Evolutionary conservation across 1,284 basidiomycete species (phyloP).

Genomic region (Heterobasidion occidentale): DNA sequence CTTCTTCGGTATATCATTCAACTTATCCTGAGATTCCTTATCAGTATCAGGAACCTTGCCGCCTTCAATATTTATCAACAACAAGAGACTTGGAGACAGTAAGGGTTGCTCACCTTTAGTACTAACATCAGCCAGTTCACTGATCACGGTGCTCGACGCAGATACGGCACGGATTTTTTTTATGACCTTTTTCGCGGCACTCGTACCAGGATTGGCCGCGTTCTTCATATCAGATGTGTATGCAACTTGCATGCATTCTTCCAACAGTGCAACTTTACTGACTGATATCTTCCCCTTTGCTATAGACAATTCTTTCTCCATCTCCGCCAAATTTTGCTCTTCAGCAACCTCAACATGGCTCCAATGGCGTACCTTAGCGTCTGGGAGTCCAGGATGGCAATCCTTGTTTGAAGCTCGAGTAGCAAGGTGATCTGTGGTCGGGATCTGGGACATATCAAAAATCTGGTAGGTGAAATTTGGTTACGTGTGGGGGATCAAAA

Average conservation of each 20-base stretch:
- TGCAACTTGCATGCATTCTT: not conserved
- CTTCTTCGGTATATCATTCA: too few relatives aligned
- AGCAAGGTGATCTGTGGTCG: not conserved
- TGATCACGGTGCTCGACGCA: too few relatives aligned
- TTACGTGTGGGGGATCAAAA: not conserved
- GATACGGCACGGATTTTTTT: too few relatives aligned
- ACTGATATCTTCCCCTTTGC: not conserved
- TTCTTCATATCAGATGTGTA: not conserved
- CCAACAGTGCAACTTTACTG: not conserved
- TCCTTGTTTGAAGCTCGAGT: not conserved
- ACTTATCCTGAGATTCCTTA: too few relatives aligned
- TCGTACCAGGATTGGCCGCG: not conserved
- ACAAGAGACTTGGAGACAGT: too few relatives aligned
- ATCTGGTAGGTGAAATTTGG: not conserved
- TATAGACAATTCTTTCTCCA: not conserved
- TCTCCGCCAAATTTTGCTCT: not conserved
- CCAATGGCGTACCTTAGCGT: not conserved
- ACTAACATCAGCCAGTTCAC: too few relatives aligned
- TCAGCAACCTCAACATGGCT: not conserved
- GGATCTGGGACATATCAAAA: not conserved
- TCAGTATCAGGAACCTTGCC: too few relatives aligned
- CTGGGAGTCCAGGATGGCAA: not conserved
- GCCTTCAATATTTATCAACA: too few relatives aligned
- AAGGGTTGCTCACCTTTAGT: too few relatives aligned
- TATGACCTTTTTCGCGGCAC: not conserved